phyloP scores from a whole-genome alignment of 257 asterid genomes.

The Petunia axillaris region DNA sequence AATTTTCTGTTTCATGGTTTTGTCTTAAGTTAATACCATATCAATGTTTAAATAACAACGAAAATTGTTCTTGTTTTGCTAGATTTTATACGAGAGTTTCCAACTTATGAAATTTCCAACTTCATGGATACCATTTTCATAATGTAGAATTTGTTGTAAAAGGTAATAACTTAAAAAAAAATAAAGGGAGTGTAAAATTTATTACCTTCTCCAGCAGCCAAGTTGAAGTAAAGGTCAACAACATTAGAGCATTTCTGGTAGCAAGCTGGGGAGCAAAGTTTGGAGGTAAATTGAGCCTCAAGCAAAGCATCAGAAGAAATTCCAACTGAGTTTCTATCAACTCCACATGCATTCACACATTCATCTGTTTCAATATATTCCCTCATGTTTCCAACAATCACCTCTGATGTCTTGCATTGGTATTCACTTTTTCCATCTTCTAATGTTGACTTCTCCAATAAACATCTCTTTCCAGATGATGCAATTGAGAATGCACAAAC shows the following conservation, averaged over 20 bases:
- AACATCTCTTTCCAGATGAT: conserved; percentile 87
- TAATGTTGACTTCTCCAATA: conserved; percentile 58
- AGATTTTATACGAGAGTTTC: too few species aligned
- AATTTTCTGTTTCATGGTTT: too few species aligned
- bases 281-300: conserved; percentile 51
- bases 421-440: conserved; percentile 44
- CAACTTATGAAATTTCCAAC: too few species aligned
- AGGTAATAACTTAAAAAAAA: neutral
- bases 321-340: conserved; percentile 64
- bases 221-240: conserved; percentile 76
- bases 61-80: too few species aligned
- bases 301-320: conserved; percentile 77
- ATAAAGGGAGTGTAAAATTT: neutral
- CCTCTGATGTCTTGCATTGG: conserved; percentile 80
- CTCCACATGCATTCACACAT: conserved; percentile 72
- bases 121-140: too few species aligned
- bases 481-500: conserved; percentile 71
- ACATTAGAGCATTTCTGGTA: conserved; percentile 81
- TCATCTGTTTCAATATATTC: conserved; percentile 74
- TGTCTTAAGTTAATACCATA: neutral
- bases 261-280: conserved; percentile 70
- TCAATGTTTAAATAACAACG: too few species aligned
- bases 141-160: too few species aligned
- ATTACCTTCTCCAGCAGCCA: conserved; percentile 89
- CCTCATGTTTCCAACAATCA: conserved; percentile 58